Conservation (phyloP, 441 rosid species). For the Metrosideros polymorpha region DNA sequence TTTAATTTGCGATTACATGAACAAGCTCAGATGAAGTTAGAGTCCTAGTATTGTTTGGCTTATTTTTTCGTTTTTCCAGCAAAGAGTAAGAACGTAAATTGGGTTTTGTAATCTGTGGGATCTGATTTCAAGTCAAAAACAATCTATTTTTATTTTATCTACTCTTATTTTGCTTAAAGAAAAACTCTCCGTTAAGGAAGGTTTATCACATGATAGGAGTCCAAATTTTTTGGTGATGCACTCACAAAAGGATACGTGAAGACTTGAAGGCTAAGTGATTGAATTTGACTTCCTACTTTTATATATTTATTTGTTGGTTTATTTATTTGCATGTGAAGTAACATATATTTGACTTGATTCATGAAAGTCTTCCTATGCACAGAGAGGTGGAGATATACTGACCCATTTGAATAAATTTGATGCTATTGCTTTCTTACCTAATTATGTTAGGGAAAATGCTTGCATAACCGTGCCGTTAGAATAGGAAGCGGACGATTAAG, state of each 20-base stretch:
- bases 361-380: not conserved
- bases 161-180: not conserved
- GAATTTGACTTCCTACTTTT: not conserved
- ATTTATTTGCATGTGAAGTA: not conserved
- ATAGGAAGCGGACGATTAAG: no score
- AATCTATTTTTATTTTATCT: not conserved
- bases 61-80: not conserved
- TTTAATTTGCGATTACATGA: not conserved
- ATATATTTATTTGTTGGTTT: not conserved
- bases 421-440: not conserved
- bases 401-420: not conserved
- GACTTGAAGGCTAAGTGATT: not conserved
- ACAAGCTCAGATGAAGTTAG: not conserved
- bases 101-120: not conserved
- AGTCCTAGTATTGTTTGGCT: not conserved
- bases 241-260: not conserved
- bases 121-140: not conserved
- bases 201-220: not conserved
- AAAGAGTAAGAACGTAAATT: not conserved
- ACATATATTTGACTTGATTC: not conserved
- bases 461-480: no score
- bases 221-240: not conserved
- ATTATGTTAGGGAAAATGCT: not conserved
- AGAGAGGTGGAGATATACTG: not conserved
- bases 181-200: not conserved